These are phyloP conservation scores for Phytophthora parvispora DNA, from an alignment of 352 stramenopile species.

Conservation along the genomic window DNA sequence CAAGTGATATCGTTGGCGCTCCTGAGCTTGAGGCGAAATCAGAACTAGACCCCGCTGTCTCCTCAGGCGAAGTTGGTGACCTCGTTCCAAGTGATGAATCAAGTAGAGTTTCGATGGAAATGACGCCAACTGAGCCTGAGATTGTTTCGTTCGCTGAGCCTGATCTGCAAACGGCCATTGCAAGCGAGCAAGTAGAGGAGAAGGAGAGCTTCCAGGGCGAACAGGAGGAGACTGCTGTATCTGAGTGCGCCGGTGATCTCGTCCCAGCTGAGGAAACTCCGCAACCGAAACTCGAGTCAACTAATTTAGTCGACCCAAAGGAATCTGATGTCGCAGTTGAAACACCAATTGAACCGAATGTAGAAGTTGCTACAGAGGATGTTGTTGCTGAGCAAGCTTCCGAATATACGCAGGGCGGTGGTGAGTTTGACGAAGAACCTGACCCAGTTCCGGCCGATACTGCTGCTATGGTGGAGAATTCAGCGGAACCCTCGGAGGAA, in stretches of 20 bases:
- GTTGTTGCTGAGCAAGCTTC: background rate
- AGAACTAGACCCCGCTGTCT: background rate
- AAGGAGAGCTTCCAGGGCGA: background rate
- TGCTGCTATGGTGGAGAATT: background rate
- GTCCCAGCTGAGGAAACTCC: background rate
- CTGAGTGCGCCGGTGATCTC: background rate
- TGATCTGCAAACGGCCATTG: background rate
- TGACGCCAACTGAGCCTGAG: slow-evolving; percentile 1
- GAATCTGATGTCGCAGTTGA: background rate
- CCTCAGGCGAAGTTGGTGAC: background rate
- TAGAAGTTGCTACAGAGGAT: background rate
- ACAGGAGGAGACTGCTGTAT: background rate
- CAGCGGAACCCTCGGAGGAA: slow-evolving; percentile 1
- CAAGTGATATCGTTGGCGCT: slow-evolving; percentile 7
- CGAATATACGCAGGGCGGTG: slow-evolving; percentile 1
- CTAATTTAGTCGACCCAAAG: background rate
- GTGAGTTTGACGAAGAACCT: slow-evolving; percentile 9
- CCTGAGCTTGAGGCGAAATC: background rate
- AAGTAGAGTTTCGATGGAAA: background rate
- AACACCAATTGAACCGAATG: background rate
- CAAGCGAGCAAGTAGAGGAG: background rate
- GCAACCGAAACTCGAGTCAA: background rate
- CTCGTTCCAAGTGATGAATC: background rate
- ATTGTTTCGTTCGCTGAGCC: background rate
- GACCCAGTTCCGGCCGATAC: background rate